phyloP scores from a whole-genome alignment of 371 early-diverging fungal genomes.

The Lichtheimia ramosa region DNA sequence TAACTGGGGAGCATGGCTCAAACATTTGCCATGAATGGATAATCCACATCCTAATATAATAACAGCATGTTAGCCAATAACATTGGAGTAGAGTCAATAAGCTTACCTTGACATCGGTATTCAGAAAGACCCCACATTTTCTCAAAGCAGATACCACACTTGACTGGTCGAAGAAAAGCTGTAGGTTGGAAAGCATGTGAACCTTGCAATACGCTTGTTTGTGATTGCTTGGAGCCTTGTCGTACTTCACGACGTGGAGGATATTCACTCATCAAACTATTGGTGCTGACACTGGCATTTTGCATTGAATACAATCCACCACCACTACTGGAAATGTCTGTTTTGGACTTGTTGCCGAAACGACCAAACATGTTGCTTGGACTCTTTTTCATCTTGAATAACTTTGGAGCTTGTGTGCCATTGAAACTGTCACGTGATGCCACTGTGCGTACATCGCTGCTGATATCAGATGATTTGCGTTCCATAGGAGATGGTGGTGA shows the following conservation, averaged over 20 bases:
- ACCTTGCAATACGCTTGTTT: constrained; percentile 19
- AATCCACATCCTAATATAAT: constrained; percentile 37
- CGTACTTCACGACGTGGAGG: background rate
- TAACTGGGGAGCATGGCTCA: constrained; percentile 30
- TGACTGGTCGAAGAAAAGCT: constrained; percentile 65
- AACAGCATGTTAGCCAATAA: background rate
- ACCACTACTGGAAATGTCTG: background rate
- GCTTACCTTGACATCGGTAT: constrained; percentile 59
- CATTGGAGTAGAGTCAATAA: too few relatives aligned
- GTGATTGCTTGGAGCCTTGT: constrained; percentile 16
- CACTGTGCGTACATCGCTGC: constrained; percentile 15
- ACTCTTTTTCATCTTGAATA: constrained; percentile 45
- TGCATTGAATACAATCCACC: constrained; percentile 3
- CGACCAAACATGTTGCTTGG: constrained; percentile 44
- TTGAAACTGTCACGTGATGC: constrained; percentile 28
- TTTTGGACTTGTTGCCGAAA: constrained; percentile 3
- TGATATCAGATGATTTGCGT: constrained; percentile 3
- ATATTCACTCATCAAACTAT: constrained; percentile 8
- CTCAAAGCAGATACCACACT: constrained; percentile 83
- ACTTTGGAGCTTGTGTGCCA: constrained; percentile 28
- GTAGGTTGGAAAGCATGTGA: constrained; percentile 63
- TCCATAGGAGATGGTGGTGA: constrained; percentile 8
- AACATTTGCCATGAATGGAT: constrained; percentile 60
- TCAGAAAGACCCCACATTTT: constrained; percentile 87
- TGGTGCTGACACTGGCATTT: constrained; percentile 10